Base-by-base conservation (phyloP, 2,329 filamentous ascomycete species). In the Lachnellula subtilissima region DNA sequence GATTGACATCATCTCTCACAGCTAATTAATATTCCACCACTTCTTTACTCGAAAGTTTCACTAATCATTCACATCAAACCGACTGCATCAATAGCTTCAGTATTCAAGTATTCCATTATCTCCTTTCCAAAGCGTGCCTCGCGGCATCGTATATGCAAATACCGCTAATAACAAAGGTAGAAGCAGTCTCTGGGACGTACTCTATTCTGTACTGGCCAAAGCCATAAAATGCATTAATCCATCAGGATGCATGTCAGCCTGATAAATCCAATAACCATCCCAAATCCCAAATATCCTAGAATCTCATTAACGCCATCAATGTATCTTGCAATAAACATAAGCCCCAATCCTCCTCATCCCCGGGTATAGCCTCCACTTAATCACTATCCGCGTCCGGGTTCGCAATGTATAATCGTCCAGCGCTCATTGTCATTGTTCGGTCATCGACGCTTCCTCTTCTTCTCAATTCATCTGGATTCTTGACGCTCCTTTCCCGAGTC, bases 381-480 rank as follows among this genome's bases (percentile, higher is more conserved):
- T 70, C 68, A 52, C 66, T 69, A 56, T 70, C 69, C 42, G 60
- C 62, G 50, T 94, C 90, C 17, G 90, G 90, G 72, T 95, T 95
- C 65, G 90, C 90, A 68, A 95, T 91, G 72, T 89, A 94, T 56
- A 95, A 79, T 60, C 89, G 82, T 49, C 85, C 85, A 28, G 83
- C 80, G 45, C 71, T 72, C 65, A 74, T 68, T 19, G 82, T 84
- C 70, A 94, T 86, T 1, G 88, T 92, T 73, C 67, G 79, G 72
- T 94, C 90, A 69, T 94, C 90, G 49, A 95, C 89, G 68, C 89
- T 94, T 55, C 90, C 90, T 67, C 88, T 80, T 64, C 90, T 79
- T 65, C 80, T 81, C 54, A 95, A 75, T 60, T 93, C 89, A 23
- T 91, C 88, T 3, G 82, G 78, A 52, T 78, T 85, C 74, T 84